These are phyloP conservation scores for Mycosarcoma maydis DNA, from an alignment of 1,284 basidiomycete genomes.

Conservation along the genomic window DNA sequence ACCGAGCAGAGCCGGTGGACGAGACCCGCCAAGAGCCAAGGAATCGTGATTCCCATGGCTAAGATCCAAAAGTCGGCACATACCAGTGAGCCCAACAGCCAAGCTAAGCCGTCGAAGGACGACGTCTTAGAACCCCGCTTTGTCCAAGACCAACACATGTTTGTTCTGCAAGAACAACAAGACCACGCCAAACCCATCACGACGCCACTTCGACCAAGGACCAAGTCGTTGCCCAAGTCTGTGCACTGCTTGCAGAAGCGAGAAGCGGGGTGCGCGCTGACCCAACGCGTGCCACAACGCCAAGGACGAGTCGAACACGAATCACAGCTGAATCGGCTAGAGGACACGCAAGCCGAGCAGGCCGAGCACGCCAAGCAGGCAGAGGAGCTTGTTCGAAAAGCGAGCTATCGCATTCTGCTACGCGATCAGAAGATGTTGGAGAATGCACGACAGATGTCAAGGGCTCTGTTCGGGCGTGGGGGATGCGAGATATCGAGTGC, in stretches of 20 bases:
- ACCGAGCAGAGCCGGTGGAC: constrained; percentile 89
- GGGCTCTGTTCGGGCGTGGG: constrained; percentile 1
- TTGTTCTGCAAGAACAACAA: not conserved
- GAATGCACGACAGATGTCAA: constrained; percentile 2
- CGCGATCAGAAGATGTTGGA: constrained; percentile 13
- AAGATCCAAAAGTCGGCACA: constrained; percentile 75
- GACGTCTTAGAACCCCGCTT: too few relatives aligned
- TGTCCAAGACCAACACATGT: too few relatives aligned
- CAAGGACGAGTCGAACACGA: not conserved
- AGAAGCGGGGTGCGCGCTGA: too few relatives aligned
- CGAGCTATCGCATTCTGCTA: constrained; percentile 4
- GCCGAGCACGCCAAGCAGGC: too few relatives aligned
- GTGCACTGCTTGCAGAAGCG: not conserved
- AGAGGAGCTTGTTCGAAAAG: not conserved
- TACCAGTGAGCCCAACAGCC: not conserved
- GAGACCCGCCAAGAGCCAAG: constrained; percentile 74
- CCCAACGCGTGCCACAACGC: too few relatives aligned
- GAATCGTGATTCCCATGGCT: constrained; percentile 87
- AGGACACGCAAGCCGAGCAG: too few relatives aligned
- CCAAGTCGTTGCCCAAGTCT: constrained; percentile 1
- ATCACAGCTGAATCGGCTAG: too few relatives aligned
- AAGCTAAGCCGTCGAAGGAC: not conserved
- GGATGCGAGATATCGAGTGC: too few relatives aligned
- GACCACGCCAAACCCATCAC: not conserved
- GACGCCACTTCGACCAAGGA: not conserved